Evolutionary conservation across 116 monocot species (phyloP).

Genomic region (Iris pallida): DNA sequence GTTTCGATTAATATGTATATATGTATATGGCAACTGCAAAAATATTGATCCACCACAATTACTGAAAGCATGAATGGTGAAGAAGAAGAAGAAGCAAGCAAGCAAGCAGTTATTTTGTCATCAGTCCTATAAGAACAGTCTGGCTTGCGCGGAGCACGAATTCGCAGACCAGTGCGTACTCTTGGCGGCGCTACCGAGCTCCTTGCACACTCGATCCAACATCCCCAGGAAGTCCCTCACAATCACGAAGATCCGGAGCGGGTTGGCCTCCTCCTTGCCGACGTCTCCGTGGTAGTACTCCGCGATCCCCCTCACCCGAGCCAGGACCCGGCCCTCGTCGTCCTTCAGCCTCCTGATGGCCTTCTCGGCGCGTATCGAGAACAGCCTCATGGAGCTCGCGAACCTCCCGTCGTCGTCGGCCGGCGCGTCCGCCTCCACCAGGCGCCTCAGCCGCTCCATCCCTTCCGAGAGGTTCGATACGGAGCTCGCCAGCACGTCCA

Average conservation of each 20-base stretch:
- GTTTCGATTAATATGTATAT: too few relatives aligned
- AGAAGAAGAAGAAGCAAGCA: too few relatives aligned
- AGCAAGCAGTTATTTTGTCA: too few relatives aligned
- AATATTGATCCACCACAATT: too few relatives aligned
- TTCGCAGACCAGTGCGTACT: constrained; percentile 15
- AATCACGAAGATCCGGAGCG: constrained; percentile 70
- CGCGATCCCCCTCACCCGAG: constrained; percentile 56
- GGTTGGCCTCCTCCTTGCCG: constrained; percentile 60
- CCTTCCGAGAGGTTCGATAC: constrained; percentile 53
- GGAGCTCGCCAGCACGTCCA: constrained; percentile 52
- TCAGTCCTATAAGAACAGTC: too few relatives aligned
- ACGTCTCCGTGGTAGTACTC: constrained; percentile 85
- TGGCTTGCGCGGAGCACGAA: neutral
- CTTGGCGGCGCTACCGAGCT: constrained; percentile 25
- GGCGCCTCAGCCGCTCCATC: constrained; percentile 39
- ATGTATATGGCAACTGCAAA: too few relatives aligned
- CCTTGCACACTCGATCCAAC: constrained; percentile 61
- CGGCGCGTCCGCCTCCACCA: constrained; percentile 24
- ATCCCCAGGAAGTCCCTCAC: constrained; percentile 78
- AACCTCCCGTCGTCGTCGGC: constrained; percentile 22
- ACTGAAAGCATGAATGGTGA: too few relatives aligned
- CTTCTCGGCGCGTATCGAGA: constrained; percentile 33
- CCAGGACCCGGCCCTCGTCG: constrained; percentile 37
- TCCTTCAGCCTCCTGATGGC: constrained; percentile 41
- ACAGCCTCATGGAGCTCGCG: constrained; percentile 36